These are phyloP conservation scores for Waltiozyma sp. DNA, from an alignment of 1,139 yeast species.

Conservation along the genomic window DNA sequence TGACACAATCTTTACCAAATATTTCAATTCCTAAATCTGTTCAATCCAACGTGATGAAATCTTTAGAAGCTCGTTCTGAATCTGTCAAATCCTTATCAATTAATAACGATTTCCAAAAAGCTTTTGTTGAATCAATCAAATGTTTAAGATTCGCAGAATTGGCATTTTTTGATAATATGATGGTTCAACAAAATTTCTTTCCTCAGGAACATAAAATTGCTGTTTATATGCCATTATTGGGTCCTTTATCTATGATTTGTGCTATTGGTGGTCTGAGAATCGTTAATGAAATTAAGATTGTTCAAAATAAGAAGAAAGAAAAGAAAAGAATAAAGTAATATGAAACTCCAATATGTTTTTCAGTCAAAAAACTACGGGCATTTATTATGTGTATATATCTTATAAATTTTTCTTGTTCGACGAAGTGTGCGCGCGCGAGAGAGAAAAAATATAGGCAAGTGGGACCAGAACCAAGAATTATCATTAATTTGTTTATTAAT, in stretches of 20 bases:
- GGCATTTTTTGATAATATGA: conserved; percentile 87
- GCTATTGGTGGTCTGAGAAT: conserved; percentile 41
- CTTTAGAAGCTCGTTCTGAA: conserved; percentile 22
- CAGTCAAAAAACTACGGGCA: too few relatives aligned
- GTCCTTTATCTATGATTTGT: conserved; percentile 72
- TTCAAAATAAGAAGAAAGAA: too few relatives aligned
- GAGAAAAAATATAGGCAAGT: too few relatives aligned
- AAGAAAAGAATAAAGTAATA: too few relatives aligned
- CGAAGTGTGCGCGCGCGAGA: too few relatives aligned
- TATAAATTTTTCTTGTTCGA: too few relatives aligned
- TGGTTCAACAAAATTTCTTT: conserved; percentile 90
- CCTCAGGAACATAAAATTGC: conserved; percentile 95
- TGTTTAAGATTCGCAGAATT: conserved; percentile 50
- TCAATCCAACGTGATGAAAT: conserved; percentile 21
- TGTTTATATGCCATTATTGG: conserved; percentile 79
- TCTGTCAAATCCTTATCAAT: conserved; percentile 21
- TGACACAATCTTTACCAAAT: conserved; percentile 57
- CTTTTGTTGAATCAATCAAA: conserved; percentile 42
- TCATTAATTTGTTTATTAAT: too few relatives aligned
- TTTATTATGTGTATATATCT: too few relatives aligned
- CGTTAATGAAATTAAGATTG: conserved; percentile 27
- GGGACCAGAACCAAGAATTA: too few relatives aligned
- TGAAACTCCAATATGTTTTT: too few relatives aligned
- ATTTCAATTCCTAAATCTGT: conserved; percentile 64
- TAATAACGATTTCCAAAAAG: conserved; percentile 27